phyloP scores from a whole-genome alignment of 1,284 basidiomycete species.

The Phellopilus nigrolimitatus region DNA sequence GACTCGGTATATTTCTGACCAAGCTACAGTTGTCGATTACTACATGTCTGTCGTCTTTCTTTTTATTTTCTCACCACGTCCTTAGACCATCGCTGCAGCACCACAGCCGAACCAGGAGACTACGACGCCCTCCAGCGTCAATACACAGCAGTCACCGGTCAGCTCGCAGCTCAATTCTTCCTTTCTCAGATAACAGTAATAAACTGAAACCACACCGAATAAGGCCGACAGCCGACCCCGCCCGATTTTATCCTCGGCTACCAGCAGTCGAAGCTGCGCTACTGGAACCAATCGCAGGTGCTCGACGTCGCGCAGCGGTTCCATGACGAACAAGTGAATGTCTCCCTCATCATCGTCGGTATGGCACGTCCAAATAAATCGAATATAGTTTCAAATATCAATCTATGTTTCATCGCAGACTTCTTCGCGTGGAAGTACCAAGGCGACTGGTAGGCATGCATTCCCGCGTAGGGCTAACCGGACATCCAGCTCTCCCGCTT shows the following conservation, averaged over 20 bases:
- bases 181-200: background rate
- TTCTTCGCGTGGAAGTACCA: constrained; percentile 41
- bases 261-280: constrained; percentile 40
- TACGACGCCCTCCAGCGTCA: constrained; percentile 37
- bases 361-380: constrained; percentile 8
- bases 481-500: background rate
- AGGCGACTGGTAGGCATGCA: constrained; percentile 33
- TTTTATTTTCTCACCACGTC: background rate
- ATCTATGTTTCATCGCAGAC: constrained; percentile 24
- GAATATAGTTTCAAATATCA: background rate
- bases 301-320: constrained; percentile 36
- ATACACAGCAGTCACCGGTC: constrained; percentile 37
- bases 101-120: constrained; percentile 34
- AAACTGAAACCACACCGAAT: no score
- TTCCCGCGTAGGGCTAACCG: background rate
- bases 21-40: constrained; percentile 38
- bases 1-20: constrained; percentile 35
- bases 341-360: constrained; percentile 38
- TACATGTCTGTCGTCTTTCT: constrained; percentile 31
- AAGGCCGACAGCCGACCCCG: constrained; percentile 37
- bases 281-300: constrained; percentile 37
- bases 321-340: constrained; percentile 37
- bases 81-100: constrained; percentile 26
- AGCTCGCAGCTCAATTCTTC: constrained; percentile 31
- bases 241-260: constrained; percentile 37